Percentiles rank a stretch among this genome's conserved stretches.
Evolutionary conservation across 2,329 filamentous ascomycete species (phyloP).

Genomic region (Thelonectria rubi): DNA sequence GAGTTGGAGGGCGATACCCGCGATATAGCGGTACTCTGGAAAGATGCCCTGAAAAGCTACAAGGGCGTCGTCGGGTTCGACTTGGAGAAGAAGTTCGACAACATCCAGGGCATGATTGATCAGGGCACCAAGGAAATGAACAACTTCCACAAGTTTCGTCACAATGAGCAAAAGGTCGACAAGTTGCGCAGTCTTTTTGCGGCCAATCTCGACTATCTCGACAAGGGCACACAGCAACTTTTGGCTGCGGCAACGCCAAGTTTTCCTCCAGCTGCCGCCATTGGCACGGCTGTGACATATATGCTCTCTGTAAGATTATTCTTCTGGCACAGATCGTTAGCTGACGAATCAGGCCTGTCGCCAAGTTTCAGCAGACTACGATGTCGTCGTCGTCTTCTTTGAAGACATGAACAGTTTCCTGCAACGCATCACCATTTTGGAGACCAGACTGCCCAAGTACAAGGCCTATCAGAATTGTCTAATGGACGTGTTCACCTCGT

Average conservation of each 20-base stretch:
- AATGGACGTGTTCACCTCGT: conserved; percentile 49
- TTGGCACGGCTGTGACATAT: conserved; percentile 47
- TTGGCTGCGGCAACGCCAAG: conserved; percentile 42
- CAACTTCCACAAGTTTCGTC: conserved; percentile 46
- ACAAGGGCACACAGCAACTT: conserved; percentile 44
- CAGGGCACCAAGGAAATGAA: conserved; percentile 44
- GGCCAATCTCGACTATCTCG: conserved; percentile 42
- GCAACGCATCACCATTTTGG: conserved; percentile 46
- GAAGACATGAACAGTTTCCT: conserved; percentile 50
- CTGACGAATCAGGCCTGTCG: conserved; percentile 37
- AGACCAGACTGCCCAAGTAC: conserved; percentile 44
- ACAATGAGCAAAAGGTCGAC: conserved; percentile 48
- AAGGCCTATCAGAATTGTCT: conserved; percentile 47
- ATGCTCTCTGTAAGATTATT: conserved; percentile 40
- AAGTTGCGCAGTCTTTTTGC: conserved; percentile 43
- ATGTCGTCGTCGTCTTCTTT: conserved; percentile 51
- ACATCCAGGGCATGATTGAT: conserved; percentile 40
- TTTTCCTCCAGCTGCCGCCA: conserved; percentile 47
- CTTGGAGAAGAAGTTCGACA: conserved; percentile 43
- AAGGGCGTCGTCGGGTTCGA: conserved; percentile 47
- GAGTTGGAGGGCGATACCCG: conserved; percentile 39
- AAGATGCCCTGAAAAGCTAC: conserved; percentile 45
- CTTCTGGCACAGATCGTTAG: background rate
- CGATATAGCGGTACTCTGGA: conserved; percentile 46
- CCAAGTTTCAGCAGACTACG: conserved; percentile 49